A percentile compares a stretch with the other conserved stretches of the same genome.
phyloP scores from a whole-genome alignment of 2,329 filamentous ascomycete genomes.

The Fusarium papillatum region DNA sequence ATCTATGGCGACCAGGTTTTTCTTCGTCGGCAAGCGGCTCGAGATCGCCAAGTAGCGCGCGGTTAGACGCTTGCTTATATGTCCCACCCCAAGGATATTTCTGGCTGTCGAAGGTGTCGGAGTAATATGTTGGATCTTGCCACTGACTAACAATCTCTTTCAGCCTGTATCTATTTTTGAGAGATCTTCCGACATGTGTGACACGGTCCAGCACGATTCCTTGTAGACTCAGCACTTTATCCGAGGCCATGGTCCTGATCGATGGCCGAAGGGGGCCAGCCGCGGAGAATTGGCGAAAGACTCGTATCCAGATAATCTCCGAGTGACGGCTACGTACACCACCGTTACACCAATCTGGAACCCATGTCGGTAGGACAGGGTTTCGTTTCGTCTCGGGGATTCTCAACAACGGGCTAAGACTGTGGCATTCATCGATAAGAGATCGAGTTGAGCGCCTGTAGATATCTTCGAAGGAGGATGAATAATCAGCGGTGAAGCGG shows the following conservation, averaged over 20 bases:
- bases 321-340: slow-evolving; percentile 58
- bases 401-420: not conserved
- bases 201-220: not conserved
- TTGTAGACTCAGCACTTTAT: not conserved
- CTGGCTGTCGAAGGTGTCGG: not conserved
- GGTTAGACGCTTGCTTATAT: not conserved
- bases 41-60: not conserved
- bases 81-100: not conserved
- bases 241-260: not conserved
- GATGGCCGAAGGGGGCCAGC: not conserved
- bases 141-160: not conserved
- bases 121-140: not conserved
- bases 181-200: not conserved
- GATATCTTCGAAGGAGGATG: not conserved
- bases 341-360: slow-evolving; percentile 63
- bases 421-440: not conserved
- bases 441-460: not conserved
- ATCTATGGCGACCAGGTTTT: not conserved
- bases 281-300: not conserved
- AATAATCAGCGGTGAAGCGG: not conserved
- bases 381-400: not conserved
- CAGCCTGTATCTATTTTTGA: not conserved
- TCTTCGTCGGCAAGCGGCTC: not conserved
- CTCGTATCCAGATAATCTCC: not conserved
- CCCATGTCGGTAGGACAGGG: not conserved